Evolutionary conservation across 805 yeast genomes (phyloP), one percentile per base, ranked within the genome.

Genomic region (Ogataea paraovalis): DNA sequence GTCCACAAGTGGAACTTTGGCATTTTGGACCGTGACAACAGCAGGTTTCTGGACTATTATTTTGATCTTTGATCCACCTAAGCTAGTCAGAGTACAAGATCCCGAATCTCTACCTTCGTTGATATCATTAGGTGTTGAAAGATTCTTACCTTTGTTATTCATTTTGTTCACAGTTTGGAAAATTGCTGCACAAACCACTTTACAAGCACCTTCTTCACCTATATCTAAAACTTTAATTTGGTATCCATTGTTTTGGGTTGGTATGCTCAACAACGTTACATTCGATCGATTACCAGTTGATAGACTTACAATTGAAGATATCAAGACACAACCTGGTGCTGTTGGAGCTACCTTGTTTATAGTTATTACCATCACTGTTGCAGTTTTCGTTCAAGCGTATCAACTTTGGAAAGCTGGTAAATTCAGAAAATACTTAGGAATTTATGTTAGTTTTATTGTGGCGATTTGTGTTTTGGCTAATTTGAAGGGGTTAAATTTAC

Each of bases 211-310:
- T 21, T 53, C 65, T 0, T 75, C 80, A 2, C 69, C 75, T 8
- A 32, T 76, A n/a, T 66, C 67, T 46, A 65, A 80, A 40, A 56
- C 76, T 0, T 36, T 80, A 0, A 62, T 79, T 25, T 91, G 96
- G 94, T 86, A 85, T 52, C 85, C 91, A 0, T 71, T 84, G 2
- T 85, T 85, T 60, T 88, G 96, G 95, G 57, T 87, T 2, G 96
- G 97, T 1, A 74, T 87, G 30, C 73, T 90, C 58, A 90, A 91
- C 64, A 91, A 89, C 65, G 75, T 87, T 57, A 88, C 96, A 0
- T 89, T 92, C 67, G 98, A 90, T 60, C 70, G 91, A 50, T 67
- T 92, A 10, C 96, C 97, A 0, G 83, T 91, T 10, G 98, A 92
- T 61, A 72, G 99, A 46, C 70, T 92, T 39, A 87, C 92, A 0